Conservation (phyloP, 257 asterid species). For the Oldenlandia corymbosa region DNA sequence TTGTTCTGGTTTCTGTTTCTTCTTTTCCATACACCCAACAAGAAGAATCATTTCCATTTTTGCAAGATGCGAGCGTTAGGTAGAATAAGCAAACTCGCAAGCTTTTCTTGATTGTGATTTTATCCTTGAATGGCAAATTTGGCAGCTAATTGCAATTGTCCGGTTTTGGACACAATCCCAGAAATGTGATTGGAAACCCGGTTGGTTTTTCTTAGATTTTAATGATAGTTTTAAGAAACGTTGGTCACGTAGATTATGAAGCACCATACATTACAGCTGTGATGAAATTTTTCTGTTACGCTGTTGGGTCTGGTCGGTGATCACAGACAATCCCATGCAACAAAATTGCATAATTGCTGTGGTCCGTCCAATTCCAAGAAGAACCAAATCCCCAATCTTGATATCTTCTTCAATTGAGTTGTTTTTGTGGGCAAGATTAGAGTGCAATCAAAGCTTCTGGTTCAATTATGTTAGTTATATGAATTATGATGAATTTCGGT, state of each 20-base stretch:
- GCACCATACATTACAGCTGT: background rate
- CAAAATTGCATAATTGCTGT: slow-evolving; percentile 1
- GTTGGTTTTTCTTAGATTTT: background rate
- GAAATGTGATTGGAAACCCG: background rate
- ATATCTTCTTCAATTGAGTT: no score
- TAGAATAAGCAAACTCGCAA: no score
- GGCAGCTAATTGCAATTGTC: no score
- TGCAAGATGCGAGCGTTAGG: background rate
- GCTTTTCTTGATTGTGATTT: background rate
- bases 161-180: background rate
- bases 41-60: background rate
- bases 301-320: background rate
- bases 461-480: background rate
- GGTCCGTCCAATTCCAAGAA: background rate
- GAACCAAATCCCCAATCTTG: no score
- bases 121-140: background rate
- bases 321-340: background rate
- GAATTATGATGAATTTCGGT: background rate
- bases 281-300: background rate
- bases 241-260: background rate
- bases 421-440: background rate
- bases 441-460: background rate
- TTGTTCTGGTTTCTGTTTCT: background rate
- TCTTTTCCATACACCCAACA: background rate
- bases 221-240: background rate